These are phyloP conservation scores for Cytospora piceae DNA, from an alignment of 2,329 filamentous ascomycete genomes.

Conservation along the genomic window DNA sequence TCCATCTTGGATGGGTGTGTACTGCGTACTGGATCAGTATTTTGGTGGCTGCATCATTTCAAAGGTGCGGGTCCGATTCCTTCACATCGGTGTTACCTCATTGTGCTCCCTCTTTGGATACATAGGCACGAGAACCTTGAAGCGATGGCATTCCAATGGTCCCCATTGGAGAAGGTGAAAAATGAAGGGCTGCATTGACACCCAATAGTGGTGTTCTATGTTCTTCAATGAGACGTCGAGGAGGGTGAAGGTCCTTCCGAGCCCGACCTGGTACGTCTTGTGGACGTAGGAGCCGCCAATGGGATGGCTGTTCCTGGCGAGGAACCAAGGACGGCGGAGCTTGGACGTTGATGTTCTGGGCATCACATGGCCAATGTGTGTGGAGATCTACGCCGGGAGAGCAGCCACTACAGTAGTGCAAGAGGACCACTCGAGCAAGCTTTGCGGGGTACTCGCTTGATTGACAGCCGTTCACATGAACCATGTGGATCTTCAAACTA, in stretches of 20 bases:
- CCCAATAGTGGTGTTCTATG: background rate
- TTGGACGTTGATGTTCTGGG: background rate
- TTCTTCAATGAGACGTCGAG: background rate
- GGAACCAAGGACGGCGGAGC: background rate
- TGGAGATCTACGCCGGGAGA: background rate
- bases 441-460: background rate
- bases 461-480: background rate
- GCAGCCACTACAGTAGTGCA: background rate
- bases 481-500: background rate
- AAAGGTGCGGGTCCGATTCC: background rate
- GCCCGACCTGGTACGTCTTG: background rate
- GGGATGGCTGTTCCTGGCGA: conserved; percentile 11
- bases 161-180: conserved; percentile 18
- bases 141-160: background rate
- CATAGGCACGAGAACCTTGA: background rate
- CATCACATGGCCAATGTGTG: background rate
- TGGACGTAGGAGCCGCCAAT: conserved; percentile 9
- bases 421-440: background rate
- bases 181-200: background rate
- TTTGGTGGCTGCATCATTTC: background rate
- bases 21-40: background rate
- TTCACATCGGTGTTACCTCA: background rate
- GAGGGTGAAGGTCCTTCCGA: background rate
- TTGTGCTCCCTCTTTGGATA: background rate
- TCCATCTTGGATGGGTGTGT: background rate